Evolutionary conservation across 495 filamentous ascomycete genomes (phyloP), one percentile per base, ranked within the genome.

Genomic region (Lasiosphaeria hispida): DNA sequence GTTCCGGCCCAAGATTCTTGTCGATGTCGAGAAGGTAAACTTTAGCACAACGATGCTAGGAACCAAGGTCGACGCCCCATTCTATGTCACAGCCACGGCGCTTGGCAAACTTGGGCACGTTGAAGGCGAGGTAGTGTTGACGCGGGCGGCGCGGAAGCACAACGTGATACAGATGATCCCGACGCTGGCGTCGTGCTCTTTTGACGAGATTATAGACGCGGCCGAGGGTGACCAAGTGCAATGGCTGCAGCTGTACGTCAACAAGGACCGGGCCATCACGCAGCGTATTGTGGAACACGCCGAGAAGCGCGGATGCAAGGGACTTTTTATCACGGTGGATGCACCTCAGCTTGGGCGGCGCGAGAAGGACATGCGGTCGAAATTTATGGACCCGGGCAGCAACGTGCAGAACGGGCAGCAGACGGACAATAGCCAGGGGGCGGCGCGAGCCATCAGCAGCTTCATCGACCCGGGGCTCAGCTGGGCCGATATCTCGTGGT

Each of bases 231-330:
- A 86, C 55, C 94, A 97, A 68, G 85, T 91, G 1, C 94, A 97
- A 72, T 97, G 95, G 95, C 77, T 99, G 48, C 94, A 99, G 73
- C 82, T 99, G 0, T 99, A 99, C 77, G 94, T 99, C 55, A 99
- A 99, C 81, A 93, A 96, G 70, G 87, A 99, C 77, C 87, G 95
- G 49, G 83, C 80, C 42, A 92, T 97, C 69, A 99, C 94, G 19
- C 82, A 90, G 74, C 80, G 84, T 57, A 97, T 99, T 64, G 87
- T 99, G 18, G 67, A 89, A 72, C 91, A 97, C 71, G 95, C 95
- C 62, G 95, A 97, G 72, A 79, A 78, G 64, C 87, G 93, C 55
- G 95, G 94, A 30, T 96, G 93, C 79, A 96, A 93, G 75, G 94
- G 88, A 7, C 82, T 99, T 7, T 97, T 97, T 80, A 97, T 99